Evolutionary conservation across 306 rosid genomes (phyloP), one percentile per base, ranked within the genome.

Genomic region (Quercus glauca): DNA sequence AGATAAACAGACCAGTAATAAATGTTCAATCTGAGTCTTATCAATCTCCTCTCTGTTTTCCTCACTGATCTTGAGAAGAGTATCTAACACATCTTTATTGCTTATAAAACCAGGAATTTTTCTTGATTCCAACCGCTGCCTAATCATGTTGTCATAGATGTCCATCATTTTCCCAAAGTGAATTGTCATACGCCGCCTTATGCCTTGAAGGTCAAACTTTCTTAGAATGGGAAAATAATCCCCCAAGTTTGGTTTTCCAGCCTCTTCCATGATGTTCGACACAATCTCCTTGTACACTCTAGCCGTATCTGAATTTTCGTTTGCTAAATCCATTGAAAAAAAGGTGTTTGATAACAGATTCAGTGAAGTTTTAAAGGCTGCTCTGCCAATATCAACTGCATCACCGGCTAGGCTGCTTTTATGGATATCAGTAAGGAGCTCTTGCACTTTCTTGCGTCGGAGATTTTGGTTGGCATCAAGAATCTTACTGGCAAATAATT

Each of bases 141-240:
- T 4, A 17, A 85, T 79, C 17, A 81, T 52, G 21, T 35, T 1
- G 3, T 75, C 84, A 20, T 83, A 41, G 5, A 79, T 21, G 43
- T 17, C 53, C 11, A 85, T 11, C 10, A 89, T 19, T 75, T 76
- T 85, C 3, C 41, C 4, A 7, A 72, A 49, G 35, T 79, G 72
- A 55, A 15, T 23, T 4, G 69, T 2, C 65, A 85, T 52, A 0
- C 76, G 37, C 10, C 76, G 52, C n/a, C 73, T 78, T 5, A 76
- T 59, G 2, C 91, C 93, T 21, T 85, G 86, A 20, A 85, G 89
- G 57, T 87, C 89, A 69, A 83, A 3, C 67, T 55, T 75, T 75
- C 58, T 85, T 52, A 87, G 78, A 19, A 81, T 1, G 1, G 89
- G 85, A 18, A 89, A 87, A 79, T 51, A 81, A 79, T 89, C 91